Evolutionary conservation across 2,329 filamentous ascomycete genomes (phyloP).

Genomic region (Aspergillus vadensis): DNA sequence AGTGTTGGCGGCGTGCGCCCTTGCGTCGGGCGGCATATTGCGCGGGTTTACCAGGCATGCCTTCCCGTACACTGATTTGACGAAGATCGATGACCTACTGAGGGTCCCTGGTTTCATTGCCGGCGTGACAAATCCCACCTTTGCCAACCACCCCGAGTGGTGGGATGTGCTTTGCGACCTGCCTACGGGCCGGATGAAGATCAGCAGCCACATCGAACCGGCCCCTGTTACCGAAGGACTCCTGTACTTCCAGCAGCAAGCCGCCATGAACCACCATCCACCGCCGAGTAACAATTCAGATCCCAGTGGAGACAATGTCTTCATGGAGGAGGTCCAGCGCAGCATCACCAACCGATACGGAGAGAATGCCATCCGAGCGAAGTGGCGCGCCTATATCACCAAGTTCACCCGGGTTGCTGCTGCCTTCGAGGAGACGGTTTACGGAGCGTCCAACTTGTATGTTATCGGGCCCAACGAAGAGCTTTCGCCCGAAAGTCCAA

Average conservation of each 20-base stretch:
- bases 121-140: slow-evolving; percentile 94
- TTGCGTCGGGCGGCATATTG: slow-evolving; percentile 89
- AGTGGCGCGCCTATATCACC: slow-evolving; percentile 92
- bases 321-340: slow-evolving; percentile 82
- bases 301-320: slow-evolving; percentile 80
- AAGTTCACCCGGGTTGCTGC: slow-evolving; percentile 92
- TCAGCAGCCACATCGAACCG: slow-evolving; percentile 82
- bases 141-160: slow-evolving; percentile 94
- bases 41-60: slow-evolving; percentile 93
- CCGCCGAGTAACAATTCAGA: slow-evolving; percentile 52
- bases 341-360: slow-evolving; percentile 85
- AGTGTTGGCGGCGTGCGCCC: slow-evolving; percentile 93
- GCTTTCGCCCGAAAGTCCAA: slow-evolving; percentile 54
- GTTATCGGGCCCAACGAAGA: slow-evolving; percentile 72
- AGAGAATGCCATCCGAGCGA: slow-evolving; percentile 84
- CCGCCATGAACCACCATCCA: slow-evolving; percentile 26
- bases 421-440: slow-evolving; percentile 93
- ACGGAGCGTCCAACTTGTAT: slow-evolving; percentile 85
- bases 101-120: slow-evolving; percentile 97
- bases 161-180: slow-evolving; percentile 97
- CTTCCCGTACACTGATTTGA: slow-evolving; percentile 96
- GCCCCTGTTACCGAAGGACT: slow-evolving; percentile 82
- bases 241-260: slow-evolving; percentile 80
- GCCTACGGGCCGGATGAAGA: slow-evolving; percentile 88
- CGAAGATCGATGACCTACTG: slow-evolving; percentile 93